Base-by-base conservation (phyloP, 2,329 filamentous ascomycete genomes). In the Colletotrichum limetticola region DNA sequence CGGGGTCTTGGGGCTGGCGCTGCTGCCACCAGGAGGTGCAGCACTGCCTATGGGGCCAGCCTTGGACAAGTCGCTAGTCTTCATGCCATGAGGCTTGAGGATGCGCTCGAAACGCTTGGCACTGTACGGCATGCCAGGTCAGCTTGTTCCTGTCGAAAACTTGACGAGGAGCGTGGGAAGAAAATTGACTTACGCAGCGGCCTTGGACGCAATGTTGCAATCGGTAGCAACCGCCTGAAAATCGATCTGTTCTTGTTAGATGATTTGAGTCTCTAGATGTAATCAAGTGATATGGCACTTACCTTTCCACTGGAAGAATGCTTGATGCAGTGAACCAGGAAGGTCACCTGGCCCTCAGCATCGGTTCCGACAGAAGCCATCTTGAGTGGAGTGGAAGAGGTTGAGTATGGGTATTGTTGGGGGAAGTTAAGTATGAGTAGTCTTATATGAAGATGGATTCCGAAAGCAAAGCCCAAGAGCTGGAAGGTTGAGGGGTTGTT, bases 71-170 rank as follows among this genome's bases (percentile, higher is more conserved):
- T 75, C 75, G 5, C 70, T 63, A 12, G 68, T 66, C 61, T 74
- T 74, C 75, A 91, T 88, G 30, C 85, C 86, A 75, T 91, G 84
- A 9, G 87, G 82, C 79, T 91, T 91, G 82, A 92, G 85, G 78
- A 94, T 86, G 37, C 91, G 88, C 80, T 92, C 90, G 77, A 92
- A 93, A 76, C 91, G 85, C 82, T 93, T 93, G 74, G 91, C 88
- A 1, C 92, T 93, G 77, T 73, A 16, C 14, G 19, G 69, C 19
- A 19, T 28, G 8, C 35, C 5, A 22, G 7, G 37, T 37, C 19
- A 49, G 28, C 61, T 24, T 59, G 37, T 28, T 56, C 46, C 37
- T 42, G 42, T 5, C 58, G 1, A 26, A 28, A 7, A 22, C 9
- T 2, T 26, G n/a, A 59, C 5, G 42, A 3, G 8, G 5, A 8